These are phyloP conservation scores for Ogataea ganodermae DNA, from an alignment of 805 yeast genomes.

Conservation along the genomic window DNA sequence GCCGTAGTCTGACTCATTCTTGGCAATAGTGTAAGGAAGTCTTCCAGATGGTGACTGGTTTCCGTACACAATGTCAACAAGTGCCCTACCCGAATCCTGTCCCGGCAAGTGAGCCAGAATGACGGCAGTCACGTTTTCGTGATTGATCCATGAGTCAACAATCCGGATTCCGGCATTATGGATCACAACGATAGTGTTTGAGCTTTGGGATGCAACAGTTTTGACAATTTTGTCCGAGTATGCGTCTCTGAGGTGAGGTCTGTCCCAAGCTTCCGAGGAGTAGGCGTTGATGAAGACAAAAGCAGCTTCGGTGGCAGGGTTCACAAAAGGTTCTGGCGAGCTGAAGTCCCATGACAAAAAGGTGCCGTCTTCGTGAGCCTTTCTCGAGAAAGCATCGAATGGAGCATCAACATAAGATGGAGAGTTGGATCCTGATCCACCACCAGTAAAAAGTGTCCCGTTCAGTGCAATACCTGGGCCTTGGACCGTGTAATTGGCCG, in stretches of 20 bases:
- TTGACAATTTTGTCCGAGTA: slow-evolving; percentile 54
- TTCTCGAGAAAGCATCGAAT: slow-evolving; percentile 51
- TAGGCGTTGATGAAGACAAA: slow-evolving; percentile 55
- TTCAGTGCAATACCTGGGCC: slow-evolving; percentile 33
- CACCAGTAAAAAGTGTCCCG: slow-evolving; percentile 59
- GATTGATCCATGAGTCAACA: slow-evolving; percentile 55
- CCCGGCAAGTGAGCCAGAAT: slow-evolving; percentile 40
- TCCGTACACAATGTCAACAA: slow-evolving; percentile 61
- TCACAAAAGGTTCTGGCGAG: slow-evolving; percentile 46
- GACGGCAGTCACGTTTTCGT: slow-evolving; percentile 60
- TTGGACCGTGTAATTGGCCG: background rate
- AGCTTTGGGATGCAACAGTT: slow-evolving; percentile 49
- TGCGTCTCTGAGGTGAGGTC: slow-evolving; percentile 57
- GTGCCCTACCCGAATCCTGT: slow-evolving; percentile 54
- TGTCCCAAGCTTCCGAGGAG: slow-evolving; percentile 61
- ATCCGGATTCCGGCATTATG: slow-evolving; percentile 64
- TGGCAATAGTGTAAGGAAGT: slow-evolving; percentile 64
- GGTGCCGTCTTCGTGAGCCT: slow-evolving; percentile 36
- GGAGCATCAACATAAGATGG: slow-evolving; percentile 62
- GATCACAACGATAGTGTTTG: slow-evolving; percentile 61
- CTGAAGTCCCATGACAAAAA: slow-evolving; percentile 24
- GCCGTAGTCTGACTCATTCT: slow-evolving; percentile 45
- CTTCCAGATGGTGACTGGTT: slow-evolving; percentile 64
- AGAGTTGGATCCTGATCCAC: slow-evolving; percentile 66
- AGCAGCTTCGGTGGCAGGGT: slow-evolving; percentile 47